Evolutionary conservation across 257 asterid species (phyloP).

Genomic region (Ophiorrhiza pumila): DNA sequence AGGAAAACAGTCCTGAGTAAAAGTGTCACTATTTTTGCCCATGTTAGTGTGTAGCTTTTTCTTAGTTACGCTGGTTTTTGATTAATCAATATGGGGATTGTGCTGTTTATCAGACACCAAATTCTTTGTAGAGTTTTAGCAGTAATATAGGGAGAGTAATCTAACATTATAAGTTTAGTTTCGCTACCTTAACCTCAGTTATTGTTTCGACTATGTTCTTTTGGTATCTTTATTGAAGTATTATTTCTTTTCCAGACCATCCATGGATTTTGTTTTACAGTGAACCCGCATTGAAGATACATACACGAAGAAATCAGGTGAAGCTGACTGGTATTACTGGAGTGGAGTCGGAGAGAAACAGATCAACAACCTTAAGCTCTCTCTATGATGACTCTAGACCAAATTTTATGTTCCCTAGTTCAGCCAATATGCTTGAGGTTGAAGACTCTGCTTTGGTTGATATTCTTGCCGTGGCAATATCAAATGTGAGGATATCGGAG

Average conservation of each 20-base stretch:
- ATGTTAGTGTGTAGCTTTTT: too few relatives aligned
- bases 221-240: too few relatives aligned
- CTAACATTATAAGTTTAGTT: neutral
- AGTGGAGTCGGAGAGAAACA: slow-evolving; percentile 58
- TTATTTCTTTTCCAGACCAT: too few relatives aligned
- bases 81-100: too few relatives aligned
- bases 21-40: too few relatives aligned
- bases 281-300: slow-evolving; percentile 28
- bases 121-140: too few relatives aligned
- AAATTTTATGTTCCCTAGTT: slow-evolving; percentile 13
- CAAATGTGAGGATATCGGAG: slow-evolving; percentile 74
- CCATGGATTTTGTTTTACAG: slow-evolving; percentile 49
- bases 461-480: slow-evolving; percentile 62
- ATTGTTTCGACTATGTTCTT: too few relatives aligned
- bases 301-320: slow-evolving; percentile 25
- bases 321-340: slow-evolving; percentile 35
- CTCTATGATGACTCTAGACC: slow-evolving; percentile 53
- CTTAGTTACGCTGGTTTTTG: too few relatives aligned
- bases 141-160: neutral
- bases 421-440: slow-evolving; percentile 33
- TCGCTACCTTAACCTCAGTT: neutral
- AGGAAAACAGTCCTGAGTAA: too few relatives aligned
- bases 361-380: slow-evolving; percentile 22
- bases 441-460: slow-evolving; percentile 57
- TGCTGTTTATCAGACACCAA: too few relatives aligned